These are phyloP conservation scores for Chenopodium suecicum DNA, from an alignment of 148 eudicot species.

Conservation along the genomic window DNA sequence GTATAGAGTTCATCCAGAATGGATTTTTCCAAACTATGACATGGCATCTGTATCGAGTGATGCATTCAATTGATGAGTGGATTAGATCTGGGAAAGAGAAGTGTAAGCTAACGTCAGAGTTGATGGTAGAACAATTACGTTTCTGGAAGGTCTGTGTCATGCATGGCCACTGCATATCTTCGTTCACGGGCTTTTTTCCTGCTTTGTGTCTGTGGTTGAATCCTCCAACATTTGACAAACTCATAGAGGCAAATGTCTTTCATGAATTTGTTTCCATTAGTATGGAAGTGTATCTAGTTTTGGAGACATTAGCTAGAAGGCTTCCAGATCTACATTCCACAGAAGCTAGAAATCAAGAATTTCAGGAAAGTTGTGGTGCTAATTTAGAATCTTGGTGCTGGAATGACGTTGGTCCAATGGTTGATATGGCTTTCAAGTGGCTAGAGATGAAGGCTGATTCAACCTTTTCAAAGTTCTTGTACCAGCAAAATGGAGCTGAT, in stretches of 20 bases:
- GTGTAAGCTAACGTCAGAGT: conserved; percentile 59
- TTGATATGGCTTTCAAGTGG: conserved; percentile 77
- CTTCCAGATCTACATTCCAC: conserved; percentile 62
- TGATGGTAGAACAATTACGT: conserved; percentile 78
- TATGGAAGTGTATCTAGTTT: conserved; percentile 64
- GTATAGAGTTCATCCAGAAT: conserved; percentile 47
- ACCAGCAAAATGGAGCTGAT: conserved; percentile 27
- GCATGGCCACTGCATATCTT: conserved; percentile 61
- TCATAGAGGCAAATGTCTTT: conserved; percentile 47
- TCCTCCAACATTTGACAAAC: conserved; percentile 60
- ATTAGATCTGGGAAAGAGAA: conserved; percentile 52
- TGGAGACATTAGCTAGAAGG: conserved; percentile 53
- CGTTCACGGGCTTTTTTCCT: conserved; percentile 65
- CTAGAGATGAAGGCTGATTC: conserved; percentile 39
- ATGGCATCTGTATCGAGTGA: conserved; percentile 65
- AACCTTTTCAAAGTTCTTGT: conserved; percentile 33
- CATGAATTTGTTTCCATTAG: conserved; percentile 62
- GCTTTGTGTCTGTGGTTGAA: conserved; percentile 76
- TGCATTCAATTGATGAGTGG: conserved; percentile 66
- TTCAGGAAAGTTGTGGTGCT: conserved; percentile 30
- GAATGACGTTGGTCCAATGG: conserved; percentile 68
- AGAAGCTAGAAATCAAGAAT: conserved; percentile 26
- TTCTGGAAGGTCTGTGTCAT: conserved; percentile 85
- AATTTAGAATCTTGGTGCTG: conserved; percentile 63
- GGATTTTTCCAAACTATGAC: conserved; percentile 63